A percentile compares a stretch with the other conserved stretches of the same genome.
Conservation (phyloP, 768 basidiomycete species). For the Rhodocollybia butyracea region DNA sequence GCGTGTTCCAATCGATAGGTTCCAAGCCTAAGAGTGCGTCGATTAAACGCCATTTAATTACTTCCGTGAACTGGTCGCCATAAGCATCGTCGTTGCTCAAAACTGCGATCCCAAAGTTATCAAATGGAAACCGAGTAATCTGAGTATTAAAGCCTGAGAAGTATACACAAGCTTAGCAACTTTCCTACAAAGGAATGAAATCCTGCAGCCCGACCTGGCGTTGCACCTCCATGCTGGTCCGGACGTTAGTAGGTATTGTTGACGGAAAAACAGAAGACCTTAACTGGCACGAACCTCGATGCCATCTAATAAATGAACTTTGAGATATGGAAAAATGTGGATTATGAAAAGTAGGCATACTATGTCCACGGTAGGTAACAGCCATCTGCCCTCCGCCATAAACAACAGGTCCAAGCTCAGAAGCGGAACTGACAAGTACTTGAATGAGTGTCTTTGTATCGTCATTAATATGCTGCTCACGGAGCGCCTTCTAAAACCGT, state of each 20-base stretch:
- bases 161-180: neutral
- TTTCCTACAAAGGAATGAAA: neutral
- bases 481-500: slow-evolving; percentile 7
- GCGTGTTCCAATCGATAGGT: slow-evolving; percentile 15
- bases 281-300: slow-evolving; percentile 1
- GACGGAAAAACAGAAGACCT: too few species aligned
- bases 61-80: slow-evolving; percentile 11
- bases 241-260: too few species aligned
- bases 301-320: neutral
- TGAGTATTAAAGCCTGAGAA: slow-evolving; percentile 17
- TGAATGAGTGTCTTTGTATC: neutral
- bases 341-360: slow-evolving; percentile 9
- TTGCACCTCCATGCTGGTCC: neutral
- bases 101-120: slow-evolving; percentile 18
- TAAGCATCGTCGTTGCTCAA: slow-evolving; percentile 17
- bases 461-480: neutral
- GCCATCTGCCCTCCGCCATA: slow-evolving; percentile 27
- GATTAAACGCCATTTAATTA: slow-evolving; percentile 18
- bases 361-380: slow-evolving; percentile 23
- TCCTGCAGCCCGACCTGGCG: neutral
- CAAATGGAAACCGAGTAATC: slow-evolving; percentile 16
- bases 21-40: slow-evolving; percentile 19
- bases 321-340: neutral
- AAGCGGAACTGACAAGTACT: neutral
- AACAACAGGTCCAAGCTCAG: slow-evolving; percentile 19